These are phyloP conservation scores for Chaetomiaceae sp. DNA, from an alignment of 2,329 filamentous ascomycete genomes.

Conservation along the genomic window DNA sequence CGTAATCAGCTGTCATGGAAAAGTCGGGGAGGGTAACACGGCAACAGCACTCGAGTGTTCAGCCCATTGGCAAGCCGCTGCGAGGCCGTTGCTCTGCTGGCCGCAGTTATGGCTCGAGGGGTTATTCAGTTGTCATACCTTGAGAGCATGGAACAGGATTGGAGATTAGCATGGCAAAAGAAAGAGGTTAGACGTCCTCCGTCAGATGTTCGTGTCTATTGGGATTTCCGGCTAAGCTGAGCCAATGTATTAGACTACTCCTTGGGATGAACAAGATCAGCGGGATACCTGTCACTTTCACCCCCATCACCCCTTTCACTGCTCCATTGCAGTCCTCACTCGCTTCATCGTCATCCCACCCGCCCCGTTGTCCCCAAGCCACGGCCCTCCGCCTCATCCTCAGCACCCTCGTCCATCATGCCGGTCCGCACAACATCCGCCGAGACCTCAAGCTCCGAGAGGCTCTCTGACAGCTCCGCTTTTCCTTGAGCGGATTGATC, in stretches of 20 bases:
- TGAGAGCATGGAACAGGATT: not conserved
- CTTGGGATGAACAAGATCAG: not conserved
- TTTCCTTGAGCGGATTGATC: too few species aligned
- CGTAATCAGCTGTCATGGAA: too few species aligned
- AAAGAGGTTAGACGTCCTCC: slow-evolving; percentile 9
- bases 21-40: too few species aligned
- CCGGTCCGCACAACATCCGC: not conserved
- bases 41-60: not conserved
- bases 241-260: not conserved
- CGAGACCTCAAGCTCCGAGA: too few species aligned
- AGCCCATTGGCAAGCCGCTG: not conserved
- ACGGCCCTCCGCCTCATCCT: too few species aligned
- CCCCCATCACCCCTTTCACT: too few species aligned
- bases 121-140: not conserved
- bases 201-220: slow-evolving; percentile 2
- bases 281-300: not conserved
- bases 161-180: slow-evolving; percentile 1
- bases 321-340: too few species aligned
- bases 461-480: too few species aligned
- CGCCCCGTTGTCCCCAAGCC: too few species aligned
- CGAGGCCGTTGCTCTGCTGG: too few species aligned
- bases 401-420: too few species aligned
- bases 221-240: slow-evolving; percentile 6
- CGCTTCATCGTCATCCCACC: too few species aligned
- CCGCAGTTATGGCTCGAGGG: not conserved